These are phyloP conservation scores for Globisporangium heterothallicum DNA, from an alignment of 352 stramenopile genomes.

Conservation along the genomic window DNA sequence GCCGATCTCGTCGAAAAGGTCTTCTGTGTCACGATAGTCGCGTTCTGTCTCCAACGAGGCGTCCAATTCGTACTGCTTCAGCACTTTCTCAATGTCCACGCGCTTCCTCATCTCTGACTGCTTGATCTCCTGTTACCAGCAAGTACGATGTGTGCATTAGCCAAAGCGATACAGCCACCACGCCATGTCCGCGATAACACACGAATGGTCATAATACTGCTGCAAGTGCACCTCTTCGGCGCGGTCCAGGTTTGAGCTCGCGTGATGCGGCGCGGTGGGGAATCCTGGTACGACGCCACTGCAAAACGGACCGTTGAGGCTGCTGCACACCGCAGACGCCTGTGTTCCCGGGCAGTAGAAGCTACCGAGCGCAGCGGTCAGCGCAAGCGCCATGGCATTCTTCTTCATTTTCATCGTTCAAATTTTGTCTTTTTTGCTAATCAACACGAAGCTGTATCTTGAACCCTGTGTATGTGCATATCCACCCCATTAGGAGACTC, in stretches of 20 bases:
- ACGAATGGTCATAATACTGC: not conserved
- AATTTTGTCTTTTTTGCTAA: slow-evolving; percentile 8
- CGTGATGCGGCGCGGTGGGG: slow-evolving; percentile 29
- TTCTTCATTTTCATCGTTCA: slow-evolving; percentile 12
- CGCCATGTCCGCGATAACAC: too few relatives aligned
- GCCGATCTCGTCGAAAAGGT: slow-evolving; percentile 38
- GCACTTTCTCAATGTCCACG: slow-evolving; percentile 48
- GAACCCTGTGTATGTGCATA: not conserved
- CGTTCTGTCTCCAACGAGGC: slow-evolving; percentile 14
- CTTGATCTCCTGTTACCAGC: slow-evolving; percentile 17
- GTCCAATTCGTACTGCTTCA: slow-evolving; percentile 66
- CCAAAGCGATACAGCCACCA: too few relatives aligned
- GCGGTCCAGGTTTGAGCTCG: slow-evolving; percentile 32
- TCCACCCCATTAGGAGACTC: too few relatives aligned
- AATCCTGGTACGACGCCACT: slow-evolving; percentile 20
- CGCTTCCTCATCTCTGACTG: slow-evolving; percentile 28
- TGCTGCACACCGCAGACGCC: slow-evolving; percentile 36
- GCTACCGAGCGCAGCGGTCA: slow-evolving; percentile 4
- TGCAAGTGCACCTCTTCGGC: slow-evolving; percentile 28
- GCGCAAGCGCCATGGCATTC: slow-evolving; percentile 7
- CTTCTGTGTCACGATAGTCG: slow-evolving; percentile 19
- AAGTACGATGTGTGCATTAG: not conserved
- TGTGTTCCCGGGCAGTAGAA: not conserved
- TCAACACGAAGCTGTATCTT: too few relatives aligned
- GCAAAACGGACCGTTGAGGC: slow-evolving; percentile 68